Percentiles rank a stretch among this genome's conserved stretches.
phyloP scores from a whole-genome alignment of 2,329 filamentous ascomycete species.

The Aspergillus costaricaensis region DNA sequence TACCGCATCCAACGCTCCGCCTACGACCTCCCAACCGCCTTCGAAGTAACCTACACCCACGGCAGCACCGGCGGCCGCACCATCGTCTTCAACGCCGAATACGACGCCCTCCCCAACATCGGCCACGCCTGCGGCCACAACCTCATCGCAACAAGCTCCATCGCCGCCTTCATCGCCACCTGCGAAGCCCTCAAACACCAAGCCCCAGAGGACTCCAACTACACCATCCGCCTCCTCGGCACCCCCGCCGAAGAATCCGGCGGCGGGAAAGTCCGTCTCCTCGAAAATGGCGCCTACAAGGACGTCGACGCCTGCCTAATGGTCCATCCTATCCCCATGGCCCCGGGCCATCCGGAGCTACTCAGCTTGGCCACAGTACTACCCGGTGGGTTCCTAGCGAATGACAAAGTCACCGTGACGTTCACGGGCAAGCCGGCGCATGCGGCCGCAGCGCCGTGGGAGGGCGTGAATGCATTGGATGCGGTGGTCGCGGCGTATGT shows the following conservation, averaged over 20 bases:
- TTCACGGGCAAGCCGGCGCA: constrained; percentile 57
- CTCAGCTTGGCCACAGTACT: constrained; percentile 26
- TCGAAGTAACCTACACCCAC: constrained; percentile 45
- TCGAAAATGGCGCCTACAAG: constrained; percentile 45
- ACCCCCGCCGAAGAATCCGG: constrained; percentile 40
- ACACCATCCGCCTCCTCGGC: constrained; percentile 36
- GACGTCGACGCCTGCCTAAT: constrained; percentile 44
- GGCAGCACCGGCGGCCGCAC: constrained; percentile 27
- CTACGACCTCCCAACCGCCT: constrained; percentile 53
- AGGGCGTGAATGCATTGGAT: constrained; percentile 61
- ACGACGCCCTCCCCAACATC: constrained; percentile 42
- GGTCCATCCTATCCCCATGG: constrained; percentile 39
- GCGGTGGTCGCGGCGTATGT: constrained; percentile 52
- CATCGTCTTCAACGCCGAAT: constrained; percentile 38
- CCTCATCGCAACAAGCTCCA: constrained; percentile 34
- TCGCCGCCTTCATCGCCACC: constrained; percentile 39
- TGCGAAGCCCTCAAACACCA: constrained; percentile 26
- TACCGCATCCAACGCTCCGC: constrained; percentile 49
- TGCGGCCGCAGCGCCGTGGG: constrained; percentile 57
- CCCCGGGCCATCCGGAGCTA: constrained; percentile 24
- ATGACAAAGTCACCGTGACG: constrained; percentile 37
- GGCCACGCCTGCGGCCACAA: constrained; percentile 42
- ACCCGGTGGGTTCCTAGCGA: constrained; percentile 32
- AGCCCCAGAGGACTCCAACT: constrained; percentile 18
- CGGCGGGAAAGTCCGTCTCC: constrained; percentile 42